A percentile compares a stretch with the other conserved stretches of the same genome.
Evolutionary conservation across 2,329 filamentous ascomycete genomes (phyloP).

Genomic region (Phaeoacremonium minimum): DNA sequence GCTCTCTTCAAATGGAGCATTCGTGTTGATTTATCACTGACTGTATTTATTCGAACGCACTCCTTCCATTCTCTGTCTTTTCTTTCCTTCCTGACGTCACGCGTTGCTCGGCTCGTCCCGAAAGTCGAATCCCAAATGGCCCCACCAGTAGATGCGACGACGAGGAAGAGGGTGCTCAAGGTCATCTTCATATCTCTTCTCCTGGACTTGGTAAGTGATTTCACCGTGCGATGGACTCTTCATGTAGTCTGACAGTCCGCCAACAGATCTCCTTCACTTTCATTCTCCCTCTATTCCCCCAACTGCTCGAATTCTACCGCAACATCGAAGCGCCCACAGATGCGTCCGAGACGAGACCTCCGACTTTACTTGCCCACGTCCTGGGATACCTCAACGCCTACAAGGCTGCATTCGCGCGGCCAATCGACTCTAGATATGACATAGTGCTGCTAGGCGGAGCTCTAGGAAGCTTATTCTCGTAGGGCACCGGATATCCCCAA

Average conservation of each 20-base stretch:
- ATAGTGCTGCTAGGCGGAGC: constrained; percentile 93
- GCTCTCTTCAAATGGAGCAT: constrained; percentile 1
- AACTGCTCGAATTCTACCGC: constrained; percentile 93
- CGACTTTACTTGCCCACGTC: constrained; percentile 72
- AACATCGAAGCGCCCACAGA: constrained; percentile 64
- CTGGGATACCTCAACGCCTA: constrained; percentile 85
- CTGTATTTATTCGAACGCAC: no score
- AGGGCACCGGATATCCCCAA: constrained; percentile 14
- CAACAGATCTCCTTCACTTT: constrained; percentile 93
- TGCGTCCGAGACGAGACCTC: constrained; percentile 33
- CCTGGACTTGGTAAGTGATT: constrained; percentile 71
- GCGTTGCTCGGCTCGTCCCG: not conserved
- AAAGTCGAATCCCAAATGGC: constrained; percentile 31
- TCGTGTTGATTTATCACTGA: not conserved
- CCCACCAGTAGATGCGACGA: constrained; percentile 39
- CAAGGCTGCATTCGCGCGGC: constrained; percentile 86
- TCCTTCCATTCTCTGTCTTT: not conserved
- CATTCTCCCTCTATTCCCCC: constrained; percentile 92
- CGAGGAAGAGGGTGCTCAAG: constrained; percentile 75
- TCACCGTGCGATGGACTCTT: constrained; percentile 8
- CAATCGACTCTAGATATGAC: constrained; percentile 95
- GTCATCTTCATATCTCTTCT: constrained; percentile 88
- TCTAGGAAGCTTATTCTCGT: constrained; percentile 85
- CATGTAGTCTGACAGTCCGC: no score
- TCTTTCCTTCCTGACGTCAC: not conserved